Percentiles rank a stretch among this genome's conserved stretches.
These are phyloP conservation scores for Begonia peltatifolia DNA, from an alignment of 306 rosid species.

Conservation along the genomic window DNA sequence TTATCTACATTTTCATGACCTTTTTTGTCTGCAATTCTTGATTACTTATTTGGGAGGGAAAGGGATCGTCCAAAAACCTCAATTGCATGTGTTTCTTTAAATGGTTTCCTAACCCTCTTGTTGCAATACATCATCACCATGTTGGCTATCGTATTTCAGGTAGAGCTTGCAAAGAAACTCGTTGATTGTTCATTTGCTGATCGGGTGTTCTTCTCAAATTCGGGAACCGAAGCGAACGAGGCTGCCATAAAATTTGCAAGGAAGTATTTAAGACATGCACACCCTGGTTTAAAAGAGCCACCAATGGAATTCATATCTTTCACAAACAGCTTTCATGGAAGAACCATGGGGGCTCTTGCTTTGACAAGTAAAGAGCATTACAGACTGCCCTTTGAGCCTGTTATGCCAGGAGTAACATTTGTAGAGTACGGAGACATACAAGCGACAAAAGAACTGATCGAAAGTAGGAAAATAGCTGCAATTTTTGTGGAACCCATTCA, in stretches of 20 bases:
- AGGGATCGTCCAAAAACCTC: too few relatives aligned
- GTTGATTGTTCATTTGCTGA: conserved; percentile 72
- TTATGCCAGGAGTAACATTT: conserved; percentile 92
- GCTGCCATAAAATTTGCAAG: conserved; percentile 91
- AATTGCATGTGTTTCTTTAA: neutral
- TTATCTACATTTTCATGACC: neutral
- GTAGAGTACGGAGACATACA: conserved; percentile 63
- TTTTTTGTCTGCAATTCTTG: too few relatives aligned
- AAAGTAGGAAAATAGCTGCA: conserved; percentile 56
- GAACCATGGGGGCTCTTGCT: conserved; percentile 93
- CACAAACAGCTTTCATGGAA: conserved; percentile 77
- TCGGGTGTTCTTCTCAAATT: conserved; percentile 71
- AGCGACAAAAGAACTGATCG: conserved; percentile 47
- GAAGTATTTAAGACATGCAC: conserved; percentile 52
- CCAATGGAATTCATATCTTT: conserved; percentile 66
- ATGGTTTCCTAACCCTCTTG: neutral
- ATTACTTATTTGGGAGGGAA: too few relatives aligned
- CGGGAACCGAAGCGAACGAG: conserved; percentile 95
- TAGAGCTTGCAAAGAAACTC: conserved; percentile 65
- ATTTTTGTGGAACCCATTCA: conserved; percentile 92
- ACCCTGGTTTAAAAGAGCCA: conserved; percentile 35
- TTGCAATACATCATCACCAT: conserved; percentile 6
- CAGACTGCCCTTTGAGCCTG: conserved; percentile 80
- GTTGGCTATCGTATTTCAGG: conserved; percentile 19
- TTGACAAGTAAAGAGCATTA: conserved; percentile 89